Evolutionary conservation across 257 asterid genomes (phyloP), one percentile per base, ranked within the genome.

Genomic region (Ligustrum vulgare): DNA sequence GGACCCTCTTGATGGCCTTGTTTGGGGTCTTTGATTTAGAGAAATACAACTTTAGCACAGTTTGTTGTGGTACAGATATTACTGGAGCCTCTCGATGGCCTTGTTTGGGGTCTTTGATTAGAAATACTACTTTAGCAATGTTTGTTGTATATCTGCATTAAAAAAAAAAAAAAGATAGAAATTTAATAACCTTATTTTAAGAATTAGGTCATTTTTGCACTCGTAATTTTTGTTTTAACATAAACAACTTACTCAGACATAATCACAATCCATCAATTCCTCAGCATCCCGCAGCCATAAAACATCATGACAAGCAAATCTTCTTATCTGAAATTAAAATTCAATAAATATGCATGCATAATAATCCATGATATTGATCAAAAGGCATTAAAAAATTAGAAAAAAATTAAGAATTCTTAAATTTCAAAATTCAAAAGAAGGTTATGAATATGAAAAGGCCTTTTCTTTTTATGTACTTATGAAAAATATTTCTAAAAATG

Each of bases 251-350:
- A 94, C 98, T 71, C 92, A 97, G 73, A 94, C 89, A 74, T 66
- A 82, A 56, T 85, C 79, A 79, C 97, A 90, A 62, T 94, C 91
- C 75, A 94, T 64, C 66, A 84, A 70, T 71, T 83, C 84, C 70
- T 84, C 83, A 47, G 87, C 84, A 83, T 87, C 91, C 3, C 56
- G 37, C 13, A 79, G 45, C 75, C 78, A 68, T 45, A 79, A 25
- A 43, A 79, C 82, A 73, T 79, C 79, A 23, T 74, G 75, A 62
- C 68, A 79, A 31, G 73, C 67, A 47, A 73, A 79, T 75, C 67
- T 60, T 23, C 67, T 60, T 8, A 60, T 60, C 67, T 60, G 34
- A 25, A 60, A 22, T 60, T 60, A 10, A 60, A 58, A 23, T 9
- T 58, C 32, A 58, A 58, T 32, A 58, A 5, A 20, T 8, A 56